Percentiles rank a stretch among this genome's conserved stretches.
Evolutionary conservation across 164 flowering plant genomes (phyloP).

Genomic region (Aristolochia fimbriata): DNA sequence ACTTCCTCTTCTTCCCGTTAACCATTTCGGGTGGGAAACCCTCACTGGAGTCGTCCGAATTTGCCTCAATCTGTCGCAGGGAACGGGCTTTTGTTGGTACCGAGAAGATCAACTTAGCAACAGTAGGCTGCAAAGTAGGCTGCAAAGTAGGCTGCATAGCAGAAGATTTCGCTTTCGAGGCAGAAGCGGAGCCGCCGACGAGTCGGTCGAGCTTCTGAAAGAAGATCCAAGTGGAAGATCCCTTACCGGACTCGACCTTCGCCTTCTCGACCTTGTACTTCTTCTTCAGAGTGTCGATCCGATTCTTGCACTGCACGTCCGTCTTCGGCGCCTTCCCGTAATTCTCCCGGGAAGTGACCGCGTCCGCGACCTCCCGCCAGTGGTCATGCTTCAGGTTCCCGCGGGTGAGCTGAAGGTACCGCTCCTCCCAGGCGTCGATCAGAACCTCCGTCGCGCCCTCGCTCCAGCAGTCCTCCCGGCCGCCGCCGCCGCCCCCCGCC

Average conservation of each 20-base stretch:
- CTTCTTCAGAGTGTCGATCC: conserved; percentile 85
- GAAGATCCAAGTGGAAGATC: conserved; percentile 54
- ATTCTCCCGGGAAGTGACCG: conserved; percentile 55
- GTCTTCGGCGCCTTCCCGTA: conserved; percentile 47
- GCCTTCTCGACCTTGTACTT: conserved; percentile 75
- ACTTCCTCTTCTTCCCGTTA: conserved; percentile 22
- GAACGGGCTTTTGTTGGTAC: conserved; percentile 30
- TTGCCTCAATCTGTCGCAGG: not conserved
- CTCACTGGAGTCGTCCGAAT: conserved; percentile 33
- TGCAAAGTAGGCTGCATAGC: conserved; percentile 2
- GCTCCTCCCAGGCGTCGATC: conserved; percentile 90
- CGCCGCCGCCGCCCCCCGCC: conserved; percentile 10
- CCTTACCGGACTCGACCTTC: conserved; percentile 37
- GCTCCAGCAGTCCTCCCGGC: conserved; percentile 89
- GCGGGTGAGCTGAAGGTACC: conserved; percentile 65
- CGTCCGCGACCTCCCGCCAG: conserved; percentile 85
- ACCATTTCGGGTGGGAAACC: conserved; percentile 30
- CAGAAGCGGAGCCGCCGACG: conserved; percentile 36
- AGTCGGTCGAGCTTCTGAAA: conserved; percentile 42
- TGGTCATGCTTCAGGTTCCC: conserved; percentile 81
- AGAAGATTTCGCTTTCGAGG: not conserved
- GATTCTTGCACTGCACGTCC: conserved; percentile 80
- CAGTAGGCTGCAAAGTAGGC: conserved; percentile 1
- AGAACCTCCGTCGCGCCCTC: conserved; percentile 68
- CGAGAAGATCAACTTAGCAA: conserved; percentile 27